These are phyloP conservation scores for Westerdykella sp. DNA, from an alignment of 2,329 filamentous ascomycete species.

Conservation along the genomic window DNA sequence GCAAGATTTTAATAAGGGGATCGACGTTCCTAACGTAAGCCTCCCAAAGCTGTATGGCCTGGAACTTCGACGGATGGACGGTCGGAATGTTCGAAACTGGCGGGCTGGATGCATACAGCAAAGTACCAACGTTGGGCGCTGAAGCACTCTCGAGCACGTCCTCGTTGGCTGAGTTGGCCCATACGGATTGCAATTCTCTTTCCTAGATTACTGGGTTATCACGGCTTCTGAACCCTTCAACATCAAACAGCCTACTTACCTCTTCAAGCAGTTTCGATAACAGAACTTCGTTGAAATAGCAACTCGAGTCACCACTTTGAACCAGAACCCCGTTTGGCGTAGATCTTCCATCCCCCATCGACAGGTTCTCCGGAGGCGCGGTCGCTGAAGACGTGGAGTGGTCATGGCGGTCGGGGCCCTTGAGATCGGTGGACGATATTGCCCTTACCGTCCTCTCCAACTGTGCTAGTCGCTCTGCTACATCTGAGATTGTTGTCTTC, in stretches of 20 bases:
- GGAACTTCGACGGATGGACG: constrained; percentile 38
- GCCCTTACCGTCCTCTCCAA: constrained; percentile 64
- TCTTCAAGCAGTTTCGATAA: too few relatives aligned
- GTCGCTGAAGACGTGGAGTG: neutral
- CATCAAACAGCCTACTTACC: constrained; percentile 51
- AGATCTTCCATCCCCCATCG: constrained; percentile 37
- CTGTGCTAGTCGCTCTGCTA: constrained; percentile 65
- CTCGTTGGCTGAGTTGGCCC: constrained; percentile 50
- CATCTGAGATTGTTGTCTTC: constrained; percentile 63
- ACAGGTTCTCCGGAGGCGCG: constrained; percentile 10
- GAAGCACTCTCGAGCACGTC: constrained; percentile 68
- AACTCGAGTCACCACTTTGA: too few relatives aligned
- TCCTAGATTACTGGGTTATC: constrained; percentile 44
- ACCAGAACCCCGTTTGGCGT: too few relatives aligned
- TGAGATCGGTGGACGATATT: neutral
- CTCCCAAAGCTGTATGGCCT: constrained; percentile 50
- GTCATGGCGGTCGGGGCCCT: neutral
- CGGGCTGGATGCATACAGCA: constrained; percentile 57
- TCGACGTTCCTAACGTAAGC: constrained; percentile 69
- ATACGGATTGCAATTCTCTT: constrained; percentile 58
- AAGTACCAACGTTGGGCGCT: constrained; percentile 66
- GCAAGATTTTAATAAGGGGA: constrained; percentile 64
- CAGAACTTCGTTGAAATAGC: too few relatives aligned
- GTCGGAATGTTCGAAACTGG: constrained; percentile 58
- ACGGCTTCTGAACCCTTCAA: constrained; percentile 1